Evolutionary conservation across 495 filamentous ascomycete species (phyloP).

Genomic region (Hamigera avellanea): DNA sequence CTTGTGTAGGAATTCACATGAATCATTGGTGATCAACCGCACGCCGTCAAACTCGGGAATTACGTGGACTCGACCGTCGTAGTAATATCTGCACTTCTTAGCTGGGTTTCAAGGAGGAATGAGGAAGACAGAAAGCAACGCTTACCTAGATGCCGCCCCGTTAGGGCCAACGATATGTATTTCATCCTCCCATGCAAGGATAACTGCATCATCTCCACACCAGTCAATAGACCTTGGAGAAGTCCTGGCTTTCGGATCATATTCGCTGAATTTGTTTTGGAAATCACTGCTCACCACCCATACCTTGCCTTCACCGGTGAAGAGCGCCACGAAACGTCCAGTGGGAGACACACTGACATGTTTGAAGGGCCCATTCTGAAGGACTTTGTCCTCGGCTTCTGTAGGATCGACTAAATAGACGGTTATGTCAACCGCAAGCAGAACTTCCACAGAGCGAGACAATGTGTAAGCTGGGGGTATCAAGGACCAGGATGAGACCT

Average conservation of each 20-base stretch:
- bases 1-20: conserved; percentile 90
- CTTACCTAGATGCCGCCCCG: conserved; percentile 58
- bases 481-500: conserved; percentile 79
- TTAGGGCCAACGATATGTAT: conserved; percentile 88
- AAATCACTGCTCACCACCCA: conserved; percentile 95
- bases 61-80: conserved; percentile 83
- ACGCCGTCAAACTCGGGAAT: conserved; percentile 84
- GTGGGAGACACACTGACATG: conserved; percentile 86
- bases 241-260: conserved; percentile 78
- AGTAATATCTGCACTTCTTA: conserved; percentile 54
- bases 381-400: conserved; percentile 79
- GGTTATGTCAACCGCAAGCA: conserved; percentile 76
- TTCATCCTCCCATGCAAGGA: conserved; percentile 95
- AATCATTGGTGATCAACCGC: conserved; percentile 75
- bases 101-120: neutral
- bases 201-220: conserved; percentile 92
- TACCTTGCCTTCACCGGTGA: conserved; percentile 72
- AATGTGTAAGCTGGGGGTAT: conserved; percentile 83
- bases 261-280: conserved; percentile 80
- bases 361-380: conserved; percentile 85
- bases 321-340: conserved; percentile 76
- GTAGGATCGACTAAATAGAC: conserved; percentile 76
- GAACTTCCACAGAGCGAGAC: conserved; percentile 89
- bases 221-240: conserved; percentile 80
- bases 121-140: neutral